A percentile compares a stretch with the other conserved stretches of the same genome.
Evolutionary conservation across 1,284 basidiomycete genomes (phyloP).

Genomic region (Exobasidium cylindrosporum): DNA sequence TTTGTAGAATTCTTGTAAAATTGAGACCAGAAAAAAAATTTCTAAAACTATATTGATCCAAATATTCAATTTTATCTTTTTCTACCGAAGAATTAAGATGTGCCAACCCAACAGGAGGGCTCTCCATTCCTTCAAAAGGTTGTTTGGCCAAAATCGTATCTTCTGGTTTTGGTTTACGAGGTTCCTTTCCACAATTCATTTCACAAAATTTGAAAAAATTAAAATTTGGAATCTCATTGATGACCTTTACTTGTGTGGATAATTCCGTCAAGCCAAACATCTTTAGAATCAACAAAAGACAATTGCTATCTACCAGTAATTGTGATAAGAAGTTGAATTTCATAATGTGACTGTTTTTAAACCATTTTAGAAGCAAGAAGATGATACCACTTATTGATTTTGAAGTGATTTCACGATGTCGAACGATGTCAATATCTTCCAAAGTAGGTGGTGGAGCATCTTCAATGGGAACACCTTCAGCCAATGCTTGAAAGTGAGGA

Average conservation of each 20-base stretch:
- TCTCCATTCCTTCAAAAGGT: slow-evolving; percentile 1
- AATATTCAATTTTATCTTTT: slow-evolving; percentile 65
- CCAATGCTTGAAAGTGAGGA: slow-evolving; percentile 46
- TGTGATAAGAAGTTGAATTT: slow-evolving; percentile 97
- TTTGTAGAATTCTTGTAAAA: slow-evolving; percentile 96
- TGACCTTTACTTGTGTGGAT: slow-evolving; percentile 74
- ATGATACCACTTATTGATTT: slow-evolving; percentile 96
- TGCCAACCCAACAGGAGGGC: slow-evolving; percentile 3
- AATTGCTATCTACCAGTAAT: slow-evolving; percentile 90
- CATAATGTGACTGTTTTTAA: slow-evolving; percentile 86
- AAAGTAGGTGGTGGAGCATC: slow-evolving; percentile 70
- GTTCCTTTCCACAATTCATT: slow-evolving; percentile 59
- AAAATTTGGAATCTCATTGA: slow-evolving; percentile 73
- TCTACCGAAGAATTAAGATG: slow-evolving; percentile 53
- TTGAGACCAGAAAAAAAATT: slow-evolving; percentile 99
- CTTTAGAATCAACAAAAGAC: slow-evolving; percentile 87
- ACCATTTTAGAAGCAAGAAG: slow-evolving; percentile 89
- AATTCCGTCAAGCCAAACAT: slow-evolving; percentile 97
- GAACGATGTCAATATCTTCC: slow-evolving; percentile 91
- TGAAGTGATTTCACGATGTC: slow-evolving; percentile 95
- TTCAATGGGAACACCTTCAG: slow-evolving; percentile 37
- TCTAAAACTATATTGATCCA: slow-evolving; percentile 93
- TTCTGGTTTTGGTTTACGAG: slow-evolving; percentile 51
- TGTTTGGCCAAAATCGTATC: slow-evolving; percentile 37
- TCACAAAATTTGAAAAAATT: slow-evolving; percentile 96